Evolutionary conservation across 305 asterid genomes (phyloP).

Genomic region (Vinca major): DNA sequence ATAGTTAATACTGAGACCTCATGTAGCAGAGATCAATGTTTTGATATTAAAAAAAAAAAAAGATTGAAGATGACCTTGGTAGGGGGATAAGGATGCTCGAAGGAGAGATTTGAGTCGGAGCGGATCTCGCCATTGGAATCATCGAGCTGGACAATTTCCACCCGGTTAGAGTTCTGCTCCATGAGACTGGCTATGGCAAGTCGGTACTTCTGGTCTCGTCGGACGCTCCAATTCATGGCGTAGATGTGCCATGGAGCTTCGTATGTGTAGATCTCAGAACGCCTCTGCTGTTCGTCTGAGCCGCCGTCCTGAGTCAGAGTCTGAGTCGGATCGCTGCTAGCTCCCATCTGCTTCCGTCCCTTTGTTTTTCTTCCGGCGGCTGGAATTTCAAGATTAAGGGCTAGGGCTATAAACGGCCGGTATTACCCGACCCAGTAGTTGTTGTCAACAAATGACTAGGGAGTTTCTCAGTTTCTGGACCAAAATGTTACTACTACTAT

Average conservation of each 20-base stretch:
- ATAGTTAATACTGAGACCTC: too few species aligned
- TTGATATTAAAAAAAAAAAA: too few species aligned
- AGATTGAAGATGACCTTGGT: slow-evolving; percentile 48
- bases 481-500: too few species aligned
- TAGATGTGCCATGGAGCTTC: slow-evolving; percentile 95
- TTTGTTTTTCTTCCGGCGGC: neutral
- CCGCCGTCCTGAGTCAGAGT: slow-evolving; percentile 25
- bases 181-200: slow-evolving; percentile 75
- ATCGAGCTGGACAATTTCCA: slow-evolving; percentile 78
- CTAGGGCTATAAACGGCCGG: neutral
- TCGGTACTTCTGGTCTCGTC: slow-evolving; percentile 79
- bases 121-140: slow-evolving; percentile 77
- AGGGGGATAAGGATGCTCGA: slow-evolving; percentile 93
- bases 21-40: too few species aligned
- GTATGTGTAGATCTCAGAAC: slow-evolving; percentile 93
- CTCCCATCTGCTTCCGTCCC: slow-evolving; percentile 41
- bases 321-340: slow-evolving; percentile 50
- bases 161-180: slow-evolving; percentile 76
- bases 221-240: slow-evolving; percentile 90
- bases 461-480: too few species aligned
- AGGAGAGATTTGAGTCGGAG: slow-evolving; percentile 61
- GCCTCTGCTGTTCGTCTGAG: slow-evolving; percentile 88
- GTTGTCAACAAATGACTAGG: too few species aligned
- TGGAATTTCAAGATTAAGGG: neutral
- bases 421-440: too few species aligned